Evolutionary conservation across 2,329 filamentous ascomycete species (phyloP).

Genomic region (Venturia carpophila): DNA sequence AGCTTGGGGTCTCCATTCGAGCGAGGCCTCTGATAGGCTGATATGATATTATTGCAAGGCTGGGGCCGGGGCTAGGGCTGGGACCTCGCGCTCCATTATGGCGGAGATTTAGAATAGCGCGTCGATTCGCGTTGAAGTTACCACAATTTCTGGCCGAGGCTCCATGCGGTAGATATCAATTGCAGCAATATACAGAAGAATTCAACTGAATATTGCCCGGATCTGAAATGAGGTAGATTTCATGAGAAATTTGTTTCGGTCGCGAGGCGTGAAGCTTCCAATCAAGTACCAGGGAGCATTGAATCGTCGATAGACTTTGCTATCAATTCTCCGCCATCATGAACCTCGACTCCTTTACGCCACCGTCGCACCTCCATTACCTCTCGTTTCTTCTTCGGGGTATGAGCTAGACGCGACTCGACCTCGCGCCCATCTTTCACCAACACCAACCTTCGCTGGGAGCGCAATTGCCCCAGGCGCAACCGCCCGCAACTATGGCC

Average conservation of each 20-base stretch:
- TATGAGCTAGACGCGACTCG: neutral
- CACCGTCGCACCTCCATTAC: too few relatives aligned
- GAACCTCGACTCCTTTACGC: neutral
- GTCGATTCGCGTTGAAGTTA: neutral
- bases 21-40: neutral
- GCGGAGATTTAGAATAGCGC: neutral
- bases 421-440: neutral
- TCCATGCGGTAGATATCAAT: neutral
- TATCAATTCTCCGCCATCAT: neutral
- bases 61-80: neutral
- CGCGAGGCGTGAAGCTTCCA: neutral
- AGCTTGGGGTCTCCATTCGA: neutral
- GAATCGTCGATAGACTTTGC: neutral
- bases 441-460: neutral
- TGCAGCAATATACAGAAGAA: neutral
- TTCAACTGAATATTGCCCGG: neutral
- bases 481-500: neutral
- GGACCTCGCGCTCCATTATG: neutral
- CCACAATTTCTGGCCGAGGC: too few relatives aligned
- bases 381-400: too few relatives aligned
- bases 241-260: neutral
- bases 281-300: neutral
- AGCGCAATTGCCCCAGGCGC: neutral
- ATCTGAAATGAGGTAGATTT: neutral
- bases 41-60: neutral